These are phyloP conservation scores for Corylus heterophylla DNA, from an alignment of 306 rosid species.

Conservation along the genomic window DNA sequence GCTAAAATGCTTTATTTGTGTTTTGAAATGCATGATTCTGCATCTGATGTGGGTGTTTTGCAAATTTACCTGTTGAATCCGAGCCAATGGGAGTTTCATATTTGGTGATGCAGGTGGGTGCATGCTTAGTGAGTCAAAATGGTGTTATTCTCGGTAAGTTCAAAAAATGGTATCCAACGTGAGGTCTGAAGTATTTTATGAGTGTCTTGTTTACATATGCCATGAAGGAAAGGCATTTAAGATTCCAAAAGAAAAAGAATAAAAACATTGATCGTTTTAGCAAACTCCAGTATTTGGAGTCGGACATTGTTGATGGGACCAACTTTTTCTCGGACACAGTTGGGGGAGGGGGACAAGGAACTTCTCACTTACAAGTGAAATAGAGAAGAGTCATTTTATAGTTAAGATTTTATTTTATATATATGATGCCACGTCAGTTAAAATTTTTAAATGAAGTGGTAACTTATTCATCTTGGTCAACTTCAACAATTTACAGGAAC, in stretches of 20 bases:
- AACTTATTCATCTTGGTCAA: background rate
- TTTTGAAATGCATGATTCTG: conserved; percentile 11
- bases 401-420: too few relatives aligned
- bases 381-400: too few relatives aligned
- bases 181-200: background rate
- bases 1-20: background rate
- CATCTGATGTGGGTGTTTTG: background rate
- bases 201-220: background rate
- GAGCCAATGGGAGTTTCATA: conserved; percentile 7
- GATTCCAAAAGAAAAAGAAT: background rate
- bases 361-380: too few relatives aligned
- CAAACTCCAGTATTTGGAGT: background rate
- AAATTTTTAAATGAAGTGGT: too few relatives aligned
- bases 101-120: conserved; percentile 71
- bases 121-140: conserved; percentile 85
- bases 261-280: background rate
- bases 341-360: background rate
- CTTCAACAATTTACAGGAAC: background rate
- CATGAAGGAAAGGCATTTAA: background rate
- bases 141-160: conserved; percentile 86
- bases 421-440: too few relatives aligned
- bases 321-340: too few relatives aligned
- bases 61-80: background rate
- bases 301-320: too few relatives aligned
- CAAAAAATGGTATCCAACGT: background rate